These are phyloP conservation scores for Chaetomiaceae sp. DNA, from an alignment of 2,329 filamentous ascomycete genomes.

Conservation along the genomic window DNA sequence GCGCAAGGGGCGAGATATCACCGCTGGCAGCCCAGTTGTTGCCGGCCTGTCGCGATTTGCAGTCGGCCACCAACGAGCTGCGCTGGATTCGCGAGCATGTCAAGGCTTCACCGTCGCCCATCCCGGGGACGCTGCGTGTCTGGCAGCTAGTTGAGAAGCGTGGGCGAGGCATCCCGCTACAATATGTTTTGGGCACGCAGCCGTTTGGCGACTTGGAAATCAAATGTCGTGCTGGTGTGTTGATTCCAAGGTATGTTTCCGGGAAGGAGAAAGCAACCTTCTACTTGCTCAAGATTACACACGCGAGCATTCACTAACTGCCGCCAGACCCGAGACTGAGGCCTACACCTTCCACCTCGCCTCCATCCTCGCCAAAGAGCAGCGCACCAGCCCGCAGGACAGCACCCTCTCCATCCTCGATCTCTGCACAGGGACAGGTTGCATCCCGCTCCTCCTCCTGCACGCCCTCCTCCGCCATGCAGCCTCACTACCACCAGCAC, in stretches of 20 bases:
- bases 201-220: conserved; percentile 83
- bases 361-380: conserved; percentile 31
- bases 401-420: conserved; percentile 61
- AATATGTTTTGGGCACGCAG: conserved; percentile 84
- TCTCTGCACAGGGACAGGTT: conserved; percentile 85
- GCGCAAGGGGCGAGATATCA: conserved; percentile 45
- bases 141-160: conserved; percentile 41
- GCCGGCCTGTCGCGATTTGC: conserved; percentile 55
- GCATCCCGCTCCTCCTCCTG: conserved; percentile 69
- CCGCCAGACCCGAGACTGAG: conserved; percentile 59
- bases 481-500: conserved; percentile 21
- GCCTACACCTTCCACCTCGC: conserved; percentile 56
- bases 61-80: conserved; percentile 61
- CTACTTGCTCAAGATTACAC: not conserved
- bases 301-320: not conserved
- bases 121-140: conserved; percentile 8
- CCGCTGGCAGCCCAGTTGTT: conserved; percentile 56
- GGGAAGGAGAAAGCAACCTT: not conserved
- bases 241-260: conserved; percentile 67
- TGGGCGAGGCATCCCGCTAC: conserved; percentile 65
- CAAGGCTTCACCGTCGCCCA: conserved; percentile 10
- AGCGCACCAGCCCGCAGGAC: not conserved
- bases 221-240: conserved; percentile 65
- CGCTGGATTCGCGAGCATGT: conserved; percentile 65
- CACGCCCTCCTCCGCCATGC: conserved; percentile 50